phyloP scores from a whole-genome alignment of 495 filamentous ascomycete species.

The Neurospora discreta region DNA sequence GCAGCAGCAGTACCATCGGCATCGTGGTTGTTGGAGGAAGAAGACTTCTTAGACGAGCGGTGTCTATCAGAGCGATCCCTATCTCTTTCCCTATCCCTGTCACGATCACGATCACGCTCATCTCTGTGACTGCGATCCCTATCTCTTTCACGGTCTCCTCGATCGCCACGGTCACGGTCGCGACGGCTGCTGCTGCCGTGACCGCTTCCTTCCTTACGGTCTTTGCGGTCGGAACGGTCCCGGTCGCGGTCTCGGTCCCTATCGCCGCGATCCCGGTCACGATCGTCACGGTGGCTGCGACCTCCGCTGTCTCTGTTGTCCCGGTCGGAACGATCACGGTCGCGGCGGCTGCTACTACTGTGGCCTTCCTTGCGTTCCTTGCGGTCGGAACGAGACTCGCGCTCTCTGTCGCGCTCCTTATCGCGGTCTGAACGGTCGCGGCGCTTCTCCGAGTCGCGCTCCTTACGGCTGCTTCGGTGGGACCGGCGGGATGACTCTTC shows the following conservation, averaged over 20 bases:
- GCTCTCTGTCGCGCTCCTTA: slow-evolving; percentile 22
- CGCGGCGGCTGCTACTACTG: slow-evolving; percentile 23
- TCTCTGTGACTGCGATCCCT: slow-evolving; percentile 35
- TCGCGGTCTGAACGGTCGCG: slow-evolving; percentile 30
- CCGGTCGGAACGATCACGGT: slow-evolving; percentile 35
- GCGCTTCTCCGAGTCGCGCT: slow-evolving; percentile 30
- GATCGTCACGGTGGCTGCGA: slow-evolving; percentile 34
- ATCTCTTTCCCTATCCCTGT: slow-evolving; percentile 26
- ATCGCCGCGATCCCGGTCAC: slow-evolving; percentile 34
- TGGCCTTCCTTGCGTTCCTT: slow-evolving; percentile 19
- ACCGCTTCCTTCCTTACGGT: slow-evolving; percentile 18
- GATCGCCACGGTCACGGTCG: slow-evolving; percentile 34
- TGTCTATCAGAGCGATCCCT: slow-evolving; percentile 27
- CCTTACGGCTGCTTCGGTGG: slow-evolving; percentile 39
- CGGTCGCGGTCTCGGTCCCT: slow-evolving; percentile 20
- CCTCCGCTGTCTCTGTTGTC: slow-evolving; percentile 34
- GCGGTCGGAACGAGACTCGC: slow-evolving; percentile 24
- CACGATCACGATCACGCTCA: slow-evolving; percentile 32
- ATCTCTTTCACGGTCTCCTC: slow-evolving; percentile 34
- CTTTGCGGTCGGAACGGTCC: slow-evolving; percentile 13
- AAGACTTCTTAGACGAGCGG: slow-evolving; percentile 13
- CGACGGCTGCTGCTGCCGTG: slow-evolving; percentile 26
- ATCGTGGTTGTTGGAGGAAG: slow-evolving; percentile 32
- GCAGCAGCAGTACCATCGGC: slow-evolving; percentile 7
- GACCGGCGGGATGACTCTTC: slow-evolving; percentile 34